Base-by-base conservation (phyloP, 2,329 filamentous ascomycete genomes). In the Penicillium oxalicum region DNA sequence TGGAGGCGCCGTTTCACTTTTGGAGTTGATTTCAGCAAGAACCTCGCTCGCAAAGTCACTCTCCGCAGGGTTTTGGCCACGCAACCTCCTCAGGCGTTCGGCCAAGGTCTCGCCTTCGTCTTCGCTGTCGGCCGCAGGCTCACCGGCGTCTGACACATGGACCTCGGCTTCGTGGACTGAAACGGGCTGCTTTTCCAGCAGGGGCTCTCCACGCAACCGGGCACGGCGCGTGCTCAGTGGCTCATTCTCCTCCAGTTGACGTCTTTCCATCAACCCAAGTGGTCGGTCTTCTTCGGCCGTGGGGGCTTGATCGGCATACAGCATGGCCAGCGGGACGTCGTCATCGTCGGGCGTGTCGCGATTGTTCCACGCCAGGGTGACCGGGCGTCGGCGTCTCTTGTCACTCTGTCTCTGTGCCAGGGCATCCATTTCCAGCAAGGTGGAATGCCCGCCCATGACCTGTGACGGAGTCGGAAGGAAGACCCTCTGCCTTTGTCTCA, bases 221-320 rank as follows among this genome's bases (percentile, higher is more conserved):
- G 85, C 86, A 41, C 88, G 82, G 2, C 91, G 84, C 35, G 78
- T 78, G 60, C 86, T 90, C 18, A 96, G 74, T 0, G 93, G 91
- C 65, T 97, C 93, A 47, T 90, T 93, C 61, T 98, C 93, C 65
- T 98, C 93, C 56, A 93, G 73, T 50, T 94, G 86, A 40, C 88
- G 83, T 59, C 82, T 83, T 63, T 94, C 73, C 61, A 77, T 69
- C 7, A 77, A 61, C n/a, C 74, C 74, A 27, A 74, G 46, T 1
- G 74, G 73, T 28, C 70, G 63, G 39, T 63, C 59, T 4, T 70
- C 65, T n/a, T 66, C 63, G 8, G 59, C 49, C 2, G 44, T 50
- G 8, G 55, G 55, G 12, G 63, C 61, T 47, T 71, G 70, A 9
- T 70, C 68, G 1, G 85, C 83, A 59, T 81, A 88, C 12, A 98